These are phyloP conservation scores for Kodamaea sp. DNA, from an alignment of 1,139 yeast species.

Conservation along the genomic window DNA sequence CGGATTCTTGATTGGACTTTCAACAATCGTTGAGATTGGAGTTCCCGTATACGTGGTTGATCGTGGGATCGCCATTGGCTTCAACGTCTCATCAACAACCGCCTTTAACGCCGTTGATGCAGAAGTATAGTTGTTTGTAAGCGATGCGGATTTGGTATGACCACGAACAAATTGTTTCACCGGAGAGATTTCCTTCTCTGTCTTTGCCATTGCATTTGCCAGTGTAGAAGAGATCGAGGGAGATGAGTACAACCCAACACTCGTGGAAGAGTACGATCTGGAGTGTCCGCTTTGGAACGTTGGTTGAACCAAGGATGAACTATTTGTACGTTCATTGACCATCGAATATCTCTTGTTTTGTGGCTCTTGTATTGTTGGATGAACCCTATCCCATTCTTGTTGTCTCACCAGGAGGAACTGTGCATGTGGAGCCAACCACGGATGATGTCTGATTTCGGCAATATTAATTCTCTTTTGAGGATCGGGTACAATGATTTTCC, in stretches of 20 bases:
- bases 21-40: conserved; percentile 40
- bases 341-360: conserved; percentile 42
- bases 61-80: conserved; percentile 29
- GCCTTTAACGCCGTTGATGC: conserved; percentile 69
- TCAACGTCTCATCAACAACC: conserved; percentile 51
- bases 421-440: conserved; percentile 82
- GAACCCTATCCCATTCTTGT: conserved; percentile 78
- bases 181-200: conserved; percentile 15
- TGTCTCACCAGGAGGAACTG: conserved; percentile 81
- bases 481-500: conserved; percentile 81
- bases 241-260: conserved; percentile 42
- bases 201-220: conserved; percentile 43
- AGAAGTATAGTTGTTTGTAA: conserved; percentile 37
- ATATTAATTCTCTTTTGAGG: conserved; percentile 76
- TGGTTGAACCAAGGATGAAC: conserved; percentile 30
- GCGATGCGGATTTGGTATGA: conserved; percentile 35
- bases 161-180: conserved; percentile 25
- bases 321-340: conserved; percentile 43
- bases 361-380: conserved; percentile 19
- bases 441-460: conserved; percentile 70
- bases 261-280: conserved; percentile 45
- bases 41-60: conserved; percentile 44
- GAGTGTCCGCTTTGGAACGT: conserved; percentile 22
- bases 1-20: conserved; percentile 37
- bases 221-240: conserved; percentile 54